phyloP scores from a whole-genome alignment of 192 early-diverging fungal species.

The Mortierella claussenii region DNA sequence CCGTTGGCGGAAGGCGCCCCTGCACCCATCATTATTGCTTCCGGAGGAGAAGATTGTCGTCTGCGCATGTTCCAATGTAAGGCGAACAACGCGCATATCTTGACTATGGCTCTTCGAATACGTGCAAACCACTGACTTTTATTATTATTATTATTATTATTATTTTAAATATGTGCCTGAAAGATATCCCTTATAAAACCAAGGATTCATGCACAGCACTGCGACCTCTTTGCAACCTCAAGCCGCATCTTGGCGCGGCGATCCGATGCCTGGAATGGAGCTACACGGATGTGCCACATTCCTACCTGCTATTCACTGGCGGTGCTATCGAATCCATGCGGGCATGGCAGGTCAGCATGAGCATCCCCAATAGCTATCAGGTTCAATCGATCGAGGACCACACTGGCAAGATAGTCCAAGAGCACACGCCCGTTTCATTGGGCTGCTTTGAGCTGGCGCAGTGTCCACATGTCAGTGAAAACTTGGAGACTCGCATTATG shows the following conservation, averaged over 20 bases:
- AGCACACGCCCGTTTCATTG: conserved; percentile 40
- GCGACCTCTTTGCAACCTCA: conserved; percentile 40
- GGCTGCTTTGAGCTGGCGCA: conserved; percentile 42
- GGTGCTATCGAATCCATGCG: conserved; percentile 51
- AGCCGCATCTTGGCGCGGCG: conserved; percentile 37
- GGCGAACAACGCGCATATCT: not conserved
- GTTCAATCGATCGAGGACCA: conserved; percentile 24
- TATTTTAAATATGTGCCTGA: too few species aligned
- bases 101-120: not conserved
- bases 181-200: conserved; percentile 60
- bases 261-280: conserved; percentile 52
- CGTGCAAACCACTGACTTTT: not conserved
- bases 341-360: conserved; percentile 44
- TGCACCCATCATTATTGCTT: conserved; percentile 60
- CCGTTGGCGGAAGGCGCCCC: conserved; percentile 18
- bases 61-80: conserved; percentile 67
- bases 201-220: conserved; percentile 38
- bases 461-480: conserved; percentile 57
- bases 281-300: conserved; percentile 21
- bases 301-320: conserved; percentile 43
- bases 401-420: conserved; percentile 8
- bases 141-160: too few species aligned
- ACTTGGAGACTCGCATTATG: conserved; percentile 81
- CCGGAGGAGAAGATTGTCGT: conserved; percentile 67
- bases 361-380: conserved; percentile 50